Evolutionary conservation across 345 rosid genomes (phyloP).

Genomic region (Bretschneidera sinensis): DNA sequence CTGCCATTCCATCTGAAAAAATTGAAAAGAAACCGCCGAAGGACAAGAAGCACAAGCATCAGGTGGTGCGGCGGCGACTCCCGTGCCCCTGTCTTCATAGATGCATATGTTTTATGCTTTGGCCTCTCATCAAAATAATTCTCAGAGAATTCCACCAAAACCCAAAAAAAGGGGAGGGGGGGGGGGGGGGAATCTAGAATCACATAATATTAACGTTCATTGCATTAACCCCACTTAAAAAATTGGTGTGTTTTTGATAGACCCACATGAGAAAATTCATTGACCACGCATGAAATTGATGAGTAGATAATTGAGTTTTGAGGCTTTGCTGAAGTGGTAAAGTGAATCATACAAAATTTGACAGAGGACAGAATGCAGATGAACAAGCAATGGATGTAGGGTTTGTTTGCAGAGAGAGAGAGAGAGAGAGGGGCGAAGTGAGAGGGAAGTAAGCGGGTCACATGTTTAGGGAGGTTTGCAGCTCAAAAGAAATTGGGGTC

Average conservation of each 20-base stretch:
- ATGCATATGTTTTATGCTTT: slow-evolving; percentile 53
- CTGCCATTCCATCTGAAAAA: slow-evolving; percentile 99
- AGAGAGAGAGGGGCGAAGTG: slow-evolving; percentile 26
- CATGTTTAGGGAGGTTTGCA: slow-evolving; percentile 39
- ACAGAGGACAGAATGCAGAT: neutral
- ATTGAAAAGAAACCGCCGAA: slow-evolving; percentile 34
- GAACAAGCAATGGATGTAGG: neutral
- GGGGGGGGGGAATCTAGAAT: neutral
- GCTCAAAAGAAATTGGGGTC: slow-evolving; percentile 35
- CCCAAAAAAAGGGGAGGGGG: neutral
- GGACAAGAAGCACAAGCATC: slow-evolving; percentile 45
- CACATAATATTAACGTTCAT: neutral
- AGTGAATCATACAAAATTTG: slow-evolving; percentile 3
- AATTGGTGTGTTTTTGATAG: neutral
- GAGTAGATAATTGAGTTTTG: neutral
- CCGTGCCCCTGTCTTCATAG: slow-evolving; percentile 81
- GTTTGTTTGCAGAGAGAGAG: slow-evolving; percentile 11
- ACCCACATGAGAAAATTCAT: slow-evolving; percentile 6
- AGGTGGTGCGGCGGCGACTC: slow-evolving; percentile 49
- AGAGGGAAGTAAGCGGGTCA: slow-evolving; percentile 25
- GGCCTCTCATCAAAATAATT: slow-evolving; percentile 35
- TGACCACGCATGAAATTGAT: neutral
- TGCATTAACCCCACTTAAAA: neutral
- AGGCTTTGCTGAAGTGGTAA: neutral
- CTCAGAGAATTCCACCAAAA: slow-evolving; percentile 20